Evolutionary conservation across 176 grass and related monocot species (phyloP), one percentile per base, ranked within the genome.

Genomic region (Saccharum officinarum): DNA sequence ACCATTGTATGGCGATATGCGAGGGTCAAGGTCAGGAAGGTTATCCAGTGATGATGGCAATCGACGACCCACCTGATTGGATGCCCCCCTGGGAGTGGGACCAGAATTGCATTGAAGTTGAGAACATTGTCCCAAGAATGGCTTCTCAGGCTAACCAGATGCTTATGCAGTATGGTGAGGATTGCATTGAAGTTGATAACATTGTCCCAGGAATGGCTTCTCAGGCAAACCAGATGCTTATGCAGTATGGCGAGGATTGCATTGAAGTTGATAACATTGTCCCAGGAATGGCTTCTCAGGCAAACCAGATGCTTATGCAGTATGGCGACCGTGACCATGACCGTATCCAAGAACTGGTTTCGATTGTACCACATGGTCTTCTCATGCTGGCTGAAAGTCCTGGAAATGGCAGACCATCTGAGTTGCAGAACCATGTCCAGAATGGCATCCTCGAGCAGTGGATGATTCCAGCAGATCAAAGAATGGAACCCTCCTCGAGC

Each of bases 321-420:
- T 15, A 15, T 46, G n/a, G 6, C 7, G 12, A 45, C 12, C 10
- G 2, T 8, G 44, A 47, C 41, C 23, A 1, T 16, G 23, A 46
- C 7, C 40, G 23, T 17, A 73, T 73, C 41, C n/a, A 47, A 49
- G 71, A 45, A 73, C 41, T 73, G 12, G 1, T 17, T 9, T 46
- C 42, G 3, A 73, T 46, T 73, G 41, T 17, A 73, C 71, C 41
- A 17, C n/a, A 47, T 73, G 71, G 42, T 30, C 6, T 47, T 47
- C 14, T 28, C 2, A 73, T 87, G 70, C 60, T 74, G 13, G 42
- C 18, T 86, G 28, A 54, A n/a, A 79, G 18, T 41, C 84, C 37
- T 46, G 18, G 5, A 13, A 1, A 44, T 23, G 38, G 69, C 22
- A 44, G 69, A 42, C 20, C 37, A 71, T 71, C 39, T 71, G 22